Evolutionary conservation across 2,329 filamentous ascomycete species (phyloP).

Genomic region (Leptographium galeiforme): DNA sequence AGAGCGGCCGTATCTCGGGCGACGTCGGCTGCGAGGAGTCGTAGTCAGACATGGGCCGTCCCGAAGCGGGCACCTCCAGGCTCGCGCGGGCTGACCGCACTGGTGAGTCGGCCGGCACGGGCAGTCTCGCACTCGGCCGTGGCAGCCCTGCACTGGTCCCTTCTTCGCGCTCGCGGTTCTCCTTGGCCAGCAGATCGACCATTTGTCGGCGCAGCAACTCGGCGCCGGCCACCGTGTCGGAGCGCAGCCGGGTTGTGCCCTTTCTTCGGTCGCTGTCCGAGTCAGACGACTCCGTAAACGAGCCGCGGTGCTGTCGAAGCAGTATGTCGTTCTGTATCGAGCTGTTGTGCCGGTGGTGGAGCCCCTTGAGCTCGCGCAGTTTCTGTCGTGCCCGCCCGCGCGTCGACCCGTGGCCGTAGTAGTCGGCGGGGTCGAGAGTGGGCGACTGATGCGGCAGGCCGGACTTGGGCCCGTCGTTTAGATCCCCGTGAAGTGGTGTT

Average conservation of each 20-base stretch:
- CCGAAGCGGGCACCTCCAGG: slow-evolving; percentile 30
- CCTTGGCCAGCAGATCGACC: slow-evolving; percentile 44
- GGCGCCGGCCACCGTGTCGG: slow-evolving; percentile 31
- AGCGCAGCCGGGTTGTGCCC: slow-evolving; percentile 13
- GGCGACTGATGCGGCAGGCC: not conserved
- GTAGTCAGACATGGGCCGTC: slow-evolving; percentile 27
- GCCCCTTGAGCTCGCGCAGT: slow-evolving; percentile 41
- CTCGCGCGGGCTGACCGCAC: slow-evolving; percentile 25
- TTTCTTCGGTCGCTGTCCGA: slow-evolving; percentile 39
- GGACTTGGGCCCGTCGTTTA: not conserved
- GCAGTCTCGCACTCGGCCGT: not conserved
- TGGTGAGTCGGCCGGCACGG: not conserved
- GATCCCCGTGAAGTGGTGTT: not conserved
- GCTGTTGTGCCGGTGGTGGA: slow-evolving; percentile 38
- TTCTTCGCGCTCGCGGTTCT: slow-evolving; percentile 26
- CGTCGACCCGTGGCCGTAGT: slow-evolving; percentile 24
- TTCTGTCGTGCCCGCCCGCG: slow-evolving; percentile 48
- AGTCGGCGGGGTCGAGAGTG: not conserved
- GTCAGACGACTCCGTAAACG: slow-evolving; percentile 47
- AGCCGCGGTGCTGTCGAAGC: slow-evolving; percentile 30
- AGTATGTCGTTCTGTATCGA: slow-evolving; percentile 26
- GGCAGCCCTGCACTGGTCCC: not conserved
- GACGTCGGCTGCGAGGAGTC: slow-evolving; percentile 36
- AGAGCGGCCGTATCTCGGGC: slow-evolving; percentile 31
- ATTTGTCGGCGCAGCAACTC: slow-evolving; percentile 49